A percentile compares a stretch with the other conserved stretches of the same genome.
phyloP scores from a whole-genome alignment of 2,329 filamentous ascomycete genomes.

The Nannizziopsis barbatae region DNA sequence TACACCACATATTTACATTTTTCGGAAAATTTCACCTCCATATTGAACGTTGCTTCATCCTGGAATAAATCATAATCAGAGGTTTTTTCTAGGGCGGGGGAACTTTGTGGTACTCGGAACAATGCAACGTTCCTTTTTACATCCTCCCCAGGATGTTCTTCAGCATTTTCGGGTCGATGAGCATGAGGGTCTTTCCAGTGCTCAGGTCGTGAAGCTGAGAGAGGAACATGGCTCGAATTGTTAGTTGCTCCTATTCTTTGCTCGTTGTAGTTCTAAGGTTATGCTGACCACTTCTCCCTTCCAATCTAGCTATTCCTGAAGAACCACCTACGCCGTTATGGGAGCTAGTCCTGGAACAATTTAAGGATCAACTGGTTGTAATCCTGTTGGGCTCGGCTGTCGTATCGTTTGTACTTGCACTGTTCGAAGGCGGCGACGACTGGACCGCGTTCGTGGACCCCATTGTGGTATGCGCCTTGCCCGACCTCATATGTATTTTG shows the following conservation, averaged over 20 bases:
- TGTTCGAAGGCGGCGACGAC: slow-evolving; percentile 85
- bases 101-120: not conserved
- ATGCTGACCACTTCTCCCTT: not conserved
- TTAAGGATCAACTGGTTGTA: slow-evolving; percentile 96
- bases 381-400: slow-evolving; percentile 88
- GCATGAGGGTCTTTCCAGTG: slow-evolving; percentile 39
- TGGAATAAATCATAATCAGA: too few species aligned
- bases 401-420: slow-evolving; percentile 82
- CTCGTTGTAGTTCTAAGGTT: not conserved
- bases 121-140: slow-evolving; percentile 47
- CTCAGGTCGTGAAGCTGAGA: slow-evolving; percentile 38
- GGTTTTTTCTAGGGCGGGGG: not conserved
- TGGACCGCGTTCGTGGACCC: slow-evolving; percentile 98
- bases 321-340: slow-evolving; percentile 92
- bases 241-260: slow-evolving; percentile 23
- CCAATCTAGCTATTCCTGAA: slow-evolving; percentile 55
- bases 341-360: slow-evolving; percentile 95
- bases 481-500: too few species aligned
- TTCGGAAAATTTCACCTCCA: too few species aligned
- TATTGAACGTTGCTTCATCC: too few species aligned
- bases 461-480: slow-evolving; percentile 56
- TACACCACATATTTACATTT: too few species aligned
- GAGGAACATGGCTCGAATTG: slow-evolving; percentile 46
- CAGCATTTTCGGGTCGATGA: slow-evolving; percentile 44
- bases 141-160: slow-evolving; percentile 41